Evolutionary conservation across 2,329 filamentous ascomycete species (phyloP).

Genomic region (Fusarium succisae): DNA sequence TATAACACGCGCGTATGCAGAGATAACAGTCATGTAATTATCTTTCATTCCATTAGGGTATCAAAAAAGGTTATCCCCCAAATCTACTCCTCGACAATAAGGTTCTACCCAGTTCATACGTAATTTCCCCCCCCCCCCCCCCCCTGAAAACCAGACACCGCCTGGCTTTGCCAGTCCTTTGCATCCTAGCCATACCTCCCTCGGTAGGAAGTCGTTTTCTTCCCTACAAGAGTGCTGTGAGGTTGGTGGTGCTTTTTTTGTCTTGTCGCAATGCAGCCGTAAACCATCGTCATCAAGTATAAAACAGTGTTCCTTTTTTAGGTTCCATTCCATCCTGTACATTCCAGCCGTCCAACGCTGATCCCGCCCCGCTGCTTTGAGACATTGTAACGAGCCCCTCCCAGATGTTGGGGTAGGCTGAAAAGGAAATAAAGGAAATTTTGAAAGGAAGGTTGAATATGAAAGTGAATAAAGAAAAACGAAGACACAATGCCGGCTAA

Average conservation of each 20-base stretch:
- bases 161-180: constrained; percentile 21
- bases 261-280: constrained; percentile 45
- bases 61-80: constrained; percentile 32
- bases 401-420: constrained; percentile 10
- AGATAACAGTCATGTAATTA: constrained; percentile 11
- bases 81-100: constrained; percentile 33
- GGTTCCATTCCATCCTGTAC: constrained; percentile 37
- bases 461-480: constrained; percentile 30
- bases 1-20: neutral
- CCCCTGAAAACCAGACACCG: constrained; percentile 33
- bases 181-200: constrained; percentile 9
- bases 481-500: constrained; percentile 39
- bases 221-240: constrained; percentile 7
- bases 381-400: constrained; percentile 28
- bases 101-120: constrained; percentile 41
- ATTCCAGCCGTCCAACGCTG: constrained; percentile 36
- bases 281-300: constrained; percentile 44
- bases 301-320: constrained; percentile 42
- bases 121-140: too few species aligned
- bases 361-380: constrained; percentile 29
- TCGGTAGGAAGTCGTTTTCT: constrained; percentile 6
- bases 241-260: constrained; percentile 36
- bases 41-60: constrained; percentile 42
- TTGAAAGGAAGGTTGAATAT: constrained; percentile 9
- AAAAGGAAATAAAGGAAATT: constrained; percentile 15